Evolutionary conservation across 805 yeast genomes (phyloP), one percentile per base, ranked within the genome.

Genomic region (Tetrapisispora taiwanensis): DNA sequence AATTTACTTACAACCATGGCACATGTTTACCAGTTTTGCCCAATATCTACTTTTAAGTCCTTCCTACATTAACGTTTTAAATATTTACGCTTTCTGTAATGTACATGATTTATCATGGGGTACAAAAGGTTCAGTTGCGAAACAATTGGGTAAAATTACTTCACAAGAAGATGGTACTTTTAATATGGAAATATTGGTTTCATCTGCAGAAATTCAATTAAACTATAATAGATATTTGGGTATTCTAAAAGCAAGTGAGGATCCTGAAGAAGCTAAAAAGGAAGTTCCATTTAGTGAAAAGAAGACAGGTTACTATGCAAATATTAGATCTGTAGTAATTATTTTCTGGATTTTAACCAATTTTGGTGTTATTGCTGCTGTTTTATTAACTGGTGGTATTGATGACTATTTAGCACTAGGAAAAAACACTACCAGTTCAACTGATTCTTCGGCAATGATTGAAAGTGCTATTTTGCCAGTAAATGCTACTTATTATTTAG

Each of bases 101-200:
- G 82, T 90, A 48, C 95, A 90, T 63, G 98, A 90, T 69, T 80
- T 90, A 39, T 84, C 96, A 7, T 90, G 97, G 97, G 97, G 97
- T 61, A 90, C 95, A 4, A 86, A 89, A 62, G 95, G 95, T 39
- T 86, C 81, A 41, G 78, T 77, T 10, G 73, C 78, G 38, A 58
- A 76, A 70, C 66, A 95, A 75, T 71, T 92, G 54, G 97, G 97
- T 48, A 79, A 81, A 37, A 96, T 95, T 20, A 84, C 81, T 55
- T 73, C 85, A 3, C 72, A 74, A 33, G 74, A 70, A 43, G 78
- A 74, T 45, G 87, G 84, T 52, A 78, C 79, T 48, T 73, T 80
- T 43, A 82, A 79, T 50, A 71, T 79, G 58, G 82, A 76, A 50
- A 75, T 82, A 28, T 95, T 95, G 8, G 85, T 89, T 1, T 79